A percentile compares a stretch with the other conserved stretches of the same genome.
These are phyloP conservation scores for Trypanosoma vivax DNA, from an alignment of 208 protist species.

Conservation along the genomic window DNA sequence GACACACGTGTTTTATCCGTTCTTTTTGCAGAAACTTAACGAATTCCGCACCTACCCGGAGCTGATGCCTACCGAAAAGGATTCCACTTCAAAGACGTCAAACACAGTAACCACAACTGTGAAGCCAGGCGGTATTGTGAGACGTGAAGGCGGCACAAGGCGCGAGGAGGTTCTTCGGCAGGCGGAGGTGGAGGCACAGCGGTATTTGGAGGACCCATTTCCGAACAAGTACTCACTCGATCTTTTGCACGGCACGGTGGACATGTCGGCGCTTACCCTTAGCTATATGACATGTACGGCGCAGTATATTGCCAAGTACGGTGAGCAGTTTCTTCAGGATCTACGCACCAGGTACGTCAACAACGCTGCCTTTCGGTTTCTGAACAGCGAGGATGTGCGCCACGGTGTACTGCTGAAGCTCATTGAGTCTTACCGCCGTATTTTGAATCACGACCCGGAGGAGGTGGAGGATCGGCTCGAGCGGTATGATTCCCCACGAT, in stretches of 20 bases:
- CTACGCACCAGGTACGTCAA: constrained; percentile 50
- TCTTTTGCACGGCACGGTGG: constrained; percentile 51
- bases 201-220: constrained; percentile 73
- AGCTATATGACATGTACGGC: constrained; percentile 70
- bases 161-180: constrained; percentile 64
- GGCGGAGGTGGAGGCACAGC: constrained; percentile 63
- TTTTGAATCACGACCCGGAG: constrained; percentile 56
- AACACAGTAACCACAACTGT: constrained; percentile 32
- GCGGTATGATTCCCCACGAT: constrained; percentile 30
- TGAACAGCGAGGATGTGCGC: constrained; percentile 68
- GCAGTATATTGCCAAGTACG: constrained; percentile 87
- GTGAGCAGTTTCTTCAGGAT: constrained; percentile 56
- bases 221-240: constrained; percentile 66
- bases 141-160: constrained; percentile 35
- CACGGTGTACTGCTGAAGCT: constrained; percentile 66
- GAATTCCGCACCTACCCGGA: constrained; percentile 75
- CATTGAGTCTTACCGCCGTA: constrained; percentile 67
- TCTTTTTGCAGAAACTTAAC: constrained; percentile 79
- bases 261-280: constrained; percentile 59
- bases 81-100: constrained; percentile 15
- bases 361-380: constrained; percentile 69
- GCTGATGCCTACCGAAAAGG: constrained; percentile 28
- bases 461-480: constrained; percentile 75
- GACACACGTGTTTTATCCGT: constrained; percentile 86
- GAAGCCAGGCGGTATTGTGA: constrained; percentile 34